These are phyloP conservation scores for Yamadazyma paraphyllophila DNA, from an alignment of 805 yeast genomes.

Conservation along the genomic window DNA sequence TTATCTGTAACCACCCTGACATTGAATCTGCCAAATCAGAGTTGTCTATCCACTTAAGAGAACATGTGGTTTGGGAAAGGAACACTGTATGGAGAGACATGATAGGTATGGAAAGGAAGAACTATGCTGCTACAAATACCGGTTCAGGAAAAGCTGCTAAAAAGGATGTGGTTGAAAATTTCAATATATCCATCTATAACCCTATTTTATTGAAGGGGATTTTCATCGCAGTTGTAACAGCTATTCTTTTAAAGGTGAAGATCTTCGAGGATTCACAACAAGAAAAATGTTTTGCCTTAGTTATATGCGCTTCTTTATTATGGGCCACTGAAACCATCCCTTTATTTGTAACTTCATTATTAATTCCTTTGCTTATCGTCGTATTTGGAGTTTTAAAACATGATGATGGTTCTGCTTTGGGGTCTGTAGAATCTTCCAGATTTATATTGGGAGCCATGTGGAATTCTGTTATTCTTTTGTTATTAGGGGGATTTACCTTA, in stretches of 20 bases:
- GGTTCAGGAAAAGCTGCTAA: conserved; percentile 11
- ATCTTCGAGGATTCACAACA: conserved; percentile 37
- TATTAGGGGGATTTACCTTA: conserved; percentile 54
- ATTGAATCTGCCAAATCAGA: conserved; percentile 50
- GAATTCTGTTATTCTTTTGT: conserved; percentile 50
- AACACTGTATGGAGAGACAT: conserved; percentile 57
- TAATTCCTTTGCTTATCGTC: conserved; percentile 81
- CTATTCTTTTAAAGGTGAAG: conserved; percentile 26
- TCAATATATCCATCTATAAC: conserved; percentile 31
- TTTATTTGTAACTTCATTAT: conserved; percentile 79
- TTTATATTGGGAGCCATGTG: conserved; percentile 51
- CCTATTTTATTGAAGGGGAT: conserved; percentile 43
- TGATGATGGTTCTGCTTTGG: conserved; percentile 45
- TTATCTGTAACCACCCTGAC: conserved; percentile 40
- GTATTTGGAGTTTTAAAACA: conserved; percentile 66
- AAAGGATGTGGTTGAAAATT: conserved; percentile 8
- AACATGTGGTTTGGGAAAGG: conserved; percentile 56
- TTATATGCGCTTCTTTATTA: conserved; percentile 75
- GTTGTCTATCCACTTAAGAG: conserved; percentile 54
- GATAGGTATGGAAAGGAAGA: conserved; percentile 68
- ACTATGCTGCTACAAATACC: conserved; percentile 57
- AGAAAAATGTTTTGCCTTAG: conserved; percentile 65
- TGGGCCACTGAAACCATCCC: conserved; percentile 98
- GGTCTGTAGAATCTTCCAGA: conserved; percentile 39
- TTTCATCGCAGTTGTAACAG: conserved; percentile 48